Conservation (phyloP, 352 stramenopile genomes). For the Globisporangium emineosum region DNA sequence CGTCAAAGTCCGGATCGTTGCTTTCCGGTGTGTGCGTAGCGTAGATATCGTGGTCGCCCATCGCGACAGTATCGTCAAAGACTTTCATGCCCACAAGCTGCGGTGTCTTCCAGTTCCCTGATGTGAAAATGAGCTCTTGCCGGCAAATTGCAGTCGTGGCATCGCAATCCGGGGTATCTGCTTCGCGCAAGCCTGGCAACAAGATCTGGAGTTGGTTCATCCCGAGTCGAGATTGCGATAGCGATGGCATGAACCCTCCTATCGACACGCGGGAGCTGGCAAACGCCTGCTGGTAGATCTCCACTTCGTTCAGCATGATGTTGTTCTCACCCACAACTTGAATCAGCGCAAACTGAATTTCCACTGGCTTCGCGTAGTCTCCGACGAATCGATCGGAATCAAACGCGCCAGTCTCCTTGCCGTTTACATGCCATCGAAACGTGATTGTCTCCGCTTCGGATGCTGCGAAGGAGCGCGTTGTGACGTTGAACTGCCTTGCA, state of each 20-base stretch:
- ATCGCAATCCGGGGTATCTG: constrained; percentile 31
- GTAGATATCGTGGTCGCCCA: constrained; percentile 44
- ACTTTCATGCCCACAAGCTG: constrained; percentile 38
- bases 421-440: constrained; percentile 59
- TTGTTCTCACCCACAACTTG: constrained; percentile 61
- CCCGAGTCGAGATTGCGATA: constrained; percentile 22
- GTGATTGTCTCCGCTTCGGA: constrained; percentile 40
- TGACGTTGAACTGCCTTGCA: constrained; percentile 33
- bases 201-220: constrained; percentile 50
- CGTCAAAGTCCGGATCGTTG: constrained; percentile 40
- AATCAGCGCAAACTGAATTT: constrained; percentile 43
- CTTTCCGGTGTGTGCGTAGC: constrained; percentile 47
- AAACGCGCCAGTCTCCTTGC: constrained; percentile 32
- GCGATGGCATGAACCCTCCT: constrained; percentile 53
- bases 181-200: constrained; percentile 20
- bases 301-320: constrained; percentile 55
- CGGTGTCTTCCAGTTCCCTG: constrained; percentile 38
- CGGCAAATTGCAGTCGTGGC: constrained; percentile 40
- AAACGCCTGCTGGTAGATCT: constrained; percentile 63
- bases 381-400: constrained; percentile 34
- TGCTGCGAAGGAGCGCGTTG: constrained; percentile 39
- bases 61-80: constrained; percentile 52
- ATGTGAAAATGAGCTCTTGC: constrained; percentile 56
- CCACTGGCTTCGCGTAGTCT: constrained; percentile 30
- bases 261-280: constrained; percentile 42